These are phyloP conservation scores for Lizonia empirigonia DNA, from an alignment of 2,329 filamentous ascomycete genomes.

Conservation along the genomic window DNA sequence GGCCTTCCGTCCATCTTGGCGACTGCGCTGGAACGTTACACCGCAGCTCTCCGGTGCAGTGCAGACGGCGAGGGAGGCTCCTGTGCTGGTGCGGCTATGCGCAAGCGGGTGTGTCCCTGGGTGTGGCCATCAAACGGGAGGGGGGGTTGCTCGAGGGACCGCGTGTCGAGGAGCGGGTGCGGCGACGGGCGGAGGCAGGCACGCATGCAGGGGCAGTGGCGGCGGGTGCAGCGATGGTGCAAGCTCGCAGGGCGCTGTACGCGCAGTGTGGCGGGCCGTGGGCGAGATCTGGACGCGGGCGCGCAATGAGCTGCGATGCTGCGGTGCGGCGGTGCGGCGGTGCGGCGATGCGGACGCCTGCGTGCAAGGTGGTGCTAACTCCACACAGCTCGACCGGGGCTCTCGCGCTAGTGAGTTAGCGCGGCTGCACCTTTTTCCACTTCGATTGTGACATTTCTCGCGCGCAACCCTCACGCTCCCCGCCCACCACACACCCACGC, in stretches of 20 bases:
- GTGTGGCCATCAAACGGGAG: slow-evolving; percentile 30
- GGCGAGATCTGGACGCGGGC: background rate
- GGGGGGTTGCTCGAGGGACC: slow-evolving; percentile 22
- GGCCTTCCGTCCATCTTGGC: slow-evolving; percentile 43
- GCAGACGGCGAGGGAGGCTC: background rate
- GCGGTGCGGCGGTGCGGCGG: slow-evolving; percentile 25
- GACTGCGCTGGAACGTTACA: slow-evolving; percentile 9
- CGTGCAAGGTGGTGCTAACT: too few species aligned
- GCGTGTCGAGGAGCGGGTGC: slow-evolving; percentile 14
- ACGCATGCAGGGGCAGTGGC: background rate
- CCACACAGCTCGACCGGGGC: slow-evolving; percentile 11
- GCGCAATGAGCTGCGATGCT: slow-evolving; percentile 12
- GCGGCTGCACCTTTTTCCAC: slow-evolving; percentile 19
- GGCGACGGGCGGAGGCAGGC: slow-evolving; percentile 7
- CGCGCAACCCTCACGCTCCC: background rate
- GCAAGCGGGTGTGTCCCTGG: slow-evolving; percentile 20
- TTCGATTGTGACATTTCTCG: slow-evolving; percentile 30
- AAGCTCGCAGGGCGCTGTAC: background rate
- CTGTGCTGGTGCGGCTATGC: slow-evolving; percentile 18
- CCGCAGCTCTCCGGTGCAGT: background rate
- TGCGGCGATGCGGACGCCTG: slow-evolving; percentile 24
- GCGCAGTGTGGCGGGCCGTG: background rate
- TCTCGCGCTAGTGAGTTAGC: slow-evolving; percentile 16
- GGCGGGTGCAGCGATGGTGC: background rate
- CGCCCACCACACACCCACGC: slow-evolving; percentile 3